These are phyloP conservation scores for Cladosporium oxysporum DNA, from an alignment of 2,329 filamentous ascomycete species.

Conservation along the genomic window DNA sequence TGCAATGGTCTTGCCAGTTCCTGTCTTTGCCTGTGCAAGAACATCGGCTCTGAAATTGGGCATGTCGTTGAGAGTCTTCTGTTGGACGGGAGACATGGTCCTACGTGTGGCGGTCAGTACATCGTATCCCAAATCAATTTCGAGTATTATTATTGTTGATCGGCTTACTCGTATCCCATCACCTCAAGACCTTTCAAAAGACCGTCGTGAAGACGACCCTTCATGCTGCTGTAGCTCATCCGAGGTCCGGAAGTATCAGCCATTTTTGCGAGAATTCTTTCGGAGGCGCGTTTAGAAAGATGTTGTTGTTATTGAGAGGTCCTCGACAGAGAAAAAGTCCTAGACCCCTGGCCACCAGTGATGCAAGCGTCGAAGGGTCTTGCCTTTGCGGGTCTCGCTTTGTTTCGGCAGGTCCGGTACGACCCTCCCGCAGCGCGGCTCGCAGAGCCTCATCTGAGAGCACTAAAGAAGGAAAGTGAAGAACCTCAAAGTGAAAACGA, in stretches of 20 bases:
- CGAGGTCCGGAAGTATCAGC: background rate
- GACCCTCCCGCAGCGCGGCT: background rate
- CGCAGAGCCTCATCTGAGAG: background rate
- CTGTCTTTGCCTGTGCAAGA: slow-evolving; percentile 72
- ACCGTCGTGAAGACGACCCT: slow-evolving; percentile 28
- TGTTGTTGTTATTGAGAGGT: background rate
- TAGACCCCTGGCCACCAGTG: slow-evolving; percentile 8
- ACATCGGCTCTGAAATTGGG: slow-evolving; percentile 53
- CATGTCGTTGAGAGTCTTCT: slow-evolving; percentile 54
- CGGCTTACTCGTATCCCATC: slow-evolving; percentile 27
- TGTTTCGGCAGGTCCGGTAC: background rate
- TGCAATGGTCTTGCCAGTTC: slow-evolving; percentile 93
- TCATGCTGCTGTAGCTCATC: slow-evolving; percentile 24
- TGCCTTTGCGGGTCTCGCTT: background rate
- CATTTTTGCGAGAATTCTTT: background rate
- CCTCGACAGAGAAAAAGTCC: slow-evolving; percentile 11
- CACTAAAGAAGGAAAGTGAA: background rate
- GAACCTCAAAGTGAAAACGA: background rate
- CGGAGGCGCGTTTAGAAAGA: background rate
- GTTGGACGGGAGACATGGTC: slow-evolving; percentile 57
- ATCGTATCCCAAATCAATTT: background rate
- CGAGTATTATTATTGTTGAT: background rate
- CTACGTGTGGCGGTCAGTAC: slow-evolving; percentile 24
- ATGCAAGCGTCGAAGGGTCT: slow-evolving; percentile 10
- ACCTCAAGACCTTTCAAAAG: slow-evolving; percentile 26